Percentiles rank a stretch among this genome's conserved stretches.
Evolutionary conservation across 495 filamentous ascomycete species (phyloP).

Genomic region (Bacidia gigantensis): DNA sequence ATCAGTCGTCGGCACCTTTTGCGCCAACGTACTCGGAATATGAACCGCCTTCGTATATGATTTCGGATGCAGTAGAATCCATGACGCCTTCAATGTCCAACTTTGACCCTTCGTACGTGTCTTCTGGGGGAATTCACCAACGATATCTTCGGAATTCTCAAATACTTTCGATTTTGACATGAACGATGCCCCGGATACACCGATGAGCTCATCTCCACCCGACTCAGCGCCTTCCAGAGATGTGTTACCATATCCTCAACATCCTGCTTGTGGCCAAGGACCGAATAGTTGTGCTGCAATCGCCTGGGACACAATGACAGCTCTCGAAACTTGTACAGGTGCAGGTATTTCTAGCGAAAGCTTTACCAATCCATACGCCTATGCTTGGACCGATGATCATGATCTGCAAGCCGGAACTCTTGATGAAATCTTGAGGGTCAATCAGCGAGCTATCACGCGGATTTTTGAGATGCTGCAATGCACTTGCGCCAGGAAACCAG

Average conservation of each 20-base stretch:
- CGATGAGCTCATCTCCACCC: not conserved
- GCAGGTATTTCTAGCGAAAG: not conserved
- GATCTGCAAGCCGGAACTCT: not conserved
- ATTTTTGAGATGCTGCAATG: not conserved
- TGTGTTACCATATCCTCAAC: not conserved
- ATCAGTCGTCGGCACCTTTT: too few relatives aligned
- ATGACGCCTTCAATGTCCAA: not conserved
- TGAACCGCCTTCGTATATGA: too few relatives aligned
- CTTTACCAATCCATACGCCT: not conserved
- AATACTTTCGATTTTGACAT: not conserved
- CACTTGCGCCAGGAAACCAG: constrained; percentile 2
- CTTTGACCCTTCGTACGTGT: not conserved
- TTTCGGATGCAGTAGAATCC: not conserved
- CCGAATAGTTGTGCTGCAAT: not conserved
- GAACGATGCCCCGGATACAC: not conserved
- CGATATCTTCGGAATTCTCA: not conserved
- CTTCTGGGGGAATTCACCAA: not conserved
- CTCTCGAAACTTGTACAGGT: not conserved
- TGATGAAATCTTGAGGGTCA: constrained; percentile 5
- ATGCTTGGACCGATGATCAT: not conserved
- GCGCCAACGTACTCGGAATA: too few relatives aligned
- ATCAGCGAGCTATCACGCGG: constrained; percentile 3
- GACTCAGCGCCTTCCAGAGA: not conserved
- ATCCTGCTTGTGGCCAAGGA: not conserved
- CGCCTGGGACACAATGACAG: not conserved